phyloP scores from a whole-genome alignment of 805 yeast species.

The Wickerhamiella lipophila region DNA sequence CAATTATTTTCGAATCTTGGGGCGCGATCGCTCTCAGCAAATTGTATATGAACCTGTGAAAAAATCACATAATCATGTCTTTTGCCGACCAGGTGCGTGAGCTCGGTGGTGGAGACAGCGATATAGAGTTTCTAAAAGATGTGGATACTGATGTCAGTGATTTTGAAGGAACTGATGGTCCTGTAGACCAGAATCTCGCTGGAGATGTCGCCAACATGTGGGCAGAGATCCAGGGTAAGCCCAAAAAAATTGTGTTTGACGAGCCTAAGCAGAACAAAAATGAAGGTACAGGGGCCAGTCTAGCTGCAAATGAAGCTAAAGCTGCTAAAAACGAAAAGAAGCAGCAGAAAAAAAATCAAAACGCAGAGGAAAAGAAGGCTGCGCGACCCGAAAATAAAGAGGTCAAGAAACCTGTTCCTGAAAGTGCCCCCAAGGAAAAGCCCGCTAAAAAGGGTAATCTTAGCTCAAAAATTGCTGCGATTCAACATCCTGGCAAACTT shows the following conservation, averaged over 20 bases:
- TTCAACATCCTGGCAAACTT: conserved; percentile 28
- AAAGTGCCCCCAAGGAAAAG: neutral
- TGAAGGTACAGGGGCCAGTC: conserved; percentile 18
- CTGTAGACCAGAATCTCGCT: conserved; percentile 17
- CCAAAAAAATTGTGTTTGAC: conserved; percentile 19
- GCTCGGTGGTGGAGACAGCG: conserved; percentile 80
- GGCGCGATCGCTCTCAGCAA: no score
- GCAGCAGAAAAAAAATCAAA: conserved; percentile 25
- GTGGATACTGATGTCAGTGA: conserved; percentile 31
- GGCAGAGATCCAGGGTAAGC: conserved; percentile 16
- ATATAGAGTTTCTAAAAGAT: conserved; percentile 49
- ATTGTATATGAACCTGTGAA: neutral
- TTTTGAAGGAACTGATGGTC: conserved; percentile 25
- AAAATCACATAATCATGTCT: conserved; percentile 17
- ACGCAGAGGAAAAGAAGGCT: conserved; percentile 18
- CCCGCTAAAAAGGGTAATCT: conserved; percentile 12
- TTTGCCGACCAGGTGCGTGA: conserved; percentile 63
- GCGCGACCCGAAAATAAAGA: conserved; percentile 21
- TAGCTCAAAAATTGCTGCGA: conserved; percentile 22
- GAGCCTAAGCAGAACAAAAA: conserved; percentile 28
- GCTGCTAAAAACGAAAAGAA: conserved; percentile 24
- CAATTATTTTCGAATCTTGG: no score
- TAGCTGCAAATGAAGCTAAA: neutral
- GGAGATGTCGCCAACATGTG: conserved; percentile 22
- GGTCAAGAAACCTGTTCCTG: conserved; percentile 14